Evolutionary conservation across 2,329 filamentous ascomycete species (phyloP).

Genomic region (Trichoderma polysporum): DNA sequence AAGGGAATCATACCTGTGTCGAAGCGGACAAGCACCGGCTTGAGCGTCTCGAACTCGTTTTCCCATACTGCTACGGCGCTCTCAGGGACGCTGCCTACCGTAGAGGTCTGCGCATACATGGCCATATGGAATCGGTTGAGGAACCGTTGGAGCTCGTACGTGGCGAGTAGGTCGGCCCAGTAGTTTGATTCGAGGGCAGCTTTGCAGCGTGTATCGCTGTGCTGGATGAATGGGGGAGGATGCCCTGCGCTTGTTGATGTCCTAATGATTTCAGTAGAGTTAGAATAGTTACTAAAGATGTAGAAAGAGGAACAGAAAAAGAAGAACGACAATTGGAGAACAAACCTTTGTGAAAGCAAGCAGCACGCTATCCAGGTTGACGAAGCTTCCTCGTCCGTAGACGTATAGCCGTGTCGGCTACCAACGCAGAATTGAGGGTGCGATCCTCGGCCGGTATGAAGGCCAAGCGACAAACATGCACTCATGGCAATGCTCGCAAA

Average conservation of each 20-base stretch:
- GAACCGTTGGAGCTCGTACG: slow-evolving; percentile 52
- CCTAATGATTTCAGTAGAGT: not conserved
- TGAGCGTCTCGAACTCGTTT: slow-evolving; percentile 52
- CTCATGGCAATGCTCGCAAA: slow-evolving; percentile 49
- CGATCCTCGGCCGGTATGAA: slow-evolving; percentile 53
- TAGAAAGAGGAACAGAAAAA: no score
- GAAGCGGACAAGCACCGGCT: slow-evolving; percentile 45
- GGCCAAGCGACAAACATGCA: slow-evolving; percentile 48
- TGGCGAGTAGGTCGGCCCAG: slow-evolving; percentile 43
- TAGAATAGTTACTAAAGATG: not conserved
- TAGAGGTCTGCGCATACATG: slow-evolving; percentile 48
- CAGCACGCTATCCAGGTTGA: slow-evolving; percentile 56
- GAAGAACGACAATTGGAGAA: not conserved
- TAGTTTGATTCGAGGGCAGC: slow-evolving; percentile 40
- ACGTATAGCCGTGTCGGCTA: slow-evolving; percentile 42
- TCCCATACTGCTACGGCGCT: slow-evolving; percentile 50
- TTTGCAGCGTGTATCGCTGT: slow-evolving; percentile 46
- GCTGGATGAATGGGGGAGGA: slow-evolving; percentile 51
- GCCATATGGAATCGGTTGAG: slow-evolving; percentile 49
- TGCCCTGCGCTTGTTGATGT: slow-evolving; percentile 40
- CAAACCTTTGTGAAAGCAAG: slow-evolving; percentile 50
- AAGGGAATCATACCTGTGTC: slow-evolving; percentile 44
- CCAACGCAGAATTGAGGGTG: slow-evolving; percentile 50
- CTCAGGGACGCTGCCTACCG: slow-evolving; percentile 47
- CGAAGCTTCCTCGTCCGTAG: slow-evolving; percentile 52